Evolutionary conservation across 345 rosid species (phyloP).

Genomic region (Pistacia integerrima): DNA sequence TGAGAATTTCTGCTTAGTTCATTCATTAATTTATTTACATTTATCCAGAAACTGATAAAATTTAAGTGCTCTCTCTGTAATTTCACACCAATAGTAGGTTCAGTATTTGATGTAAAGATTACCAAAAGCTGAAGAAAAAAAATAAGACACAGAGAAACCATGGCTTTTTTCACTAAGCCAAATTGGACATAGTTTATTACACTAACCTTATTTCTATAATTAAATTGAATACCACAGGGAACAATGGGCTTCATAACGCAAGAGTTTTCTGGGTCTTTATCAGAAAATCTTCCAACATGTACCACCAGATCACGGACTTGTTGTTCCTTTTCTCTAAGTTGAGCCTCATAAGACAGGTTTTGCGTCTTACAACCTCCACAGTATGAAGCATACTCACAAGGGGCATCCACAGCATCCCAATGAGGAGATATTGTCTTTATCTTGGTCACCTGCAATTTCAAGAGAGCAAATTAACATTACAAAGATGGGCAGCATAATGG

Average conservation of each 20-base stretch:
- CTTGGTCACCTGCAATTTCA: conserved; percentile 57
- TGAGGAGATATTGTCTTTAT: conserved; percentile 73
- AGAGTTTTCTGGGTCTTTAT: conserved; percentile 40
- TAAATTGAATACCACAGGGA: conserved; percentile 76
- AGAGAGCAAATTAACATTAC: conserved; percentile 9
- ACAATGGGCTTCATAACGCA: conserved; percentile 72
- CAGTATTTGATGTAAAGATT: background rate
- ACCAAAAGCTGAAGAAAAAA: conserved; percentile 4
- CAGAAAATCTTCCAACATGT: conserved; percentile 73
- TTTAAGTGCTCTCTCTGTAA: background rate
- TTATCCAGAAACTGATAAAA: background rate
- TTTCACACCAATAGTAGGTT: background rate
- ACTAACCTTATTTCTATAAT: conserved; percentile 88
- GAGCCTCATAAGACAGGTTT: conserved; percentile 79
- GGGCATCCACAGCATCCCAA: conserved; percentile 76
- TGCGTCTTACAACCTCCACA: conserved; percentile 95
- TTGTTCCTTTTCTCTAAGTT: conserved; percentile 79
- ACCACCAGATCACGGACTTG: conserved; percentile 67
- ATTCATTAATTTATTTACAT: background rate
- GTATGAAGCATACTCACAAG: conserved; percentile 82
- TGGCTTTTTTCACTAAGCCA: background rate
- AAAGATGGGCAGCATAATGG: background rate
- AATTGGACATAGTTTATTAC: conserved; percentile 1
- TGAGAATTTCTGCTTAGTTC: conserved; percentile 2
- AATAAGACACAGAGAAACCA: background rate